Conservation (phyloP, 2,329 filamentous ascomycete species). For the Parastagonospora nodorum region DNA sequence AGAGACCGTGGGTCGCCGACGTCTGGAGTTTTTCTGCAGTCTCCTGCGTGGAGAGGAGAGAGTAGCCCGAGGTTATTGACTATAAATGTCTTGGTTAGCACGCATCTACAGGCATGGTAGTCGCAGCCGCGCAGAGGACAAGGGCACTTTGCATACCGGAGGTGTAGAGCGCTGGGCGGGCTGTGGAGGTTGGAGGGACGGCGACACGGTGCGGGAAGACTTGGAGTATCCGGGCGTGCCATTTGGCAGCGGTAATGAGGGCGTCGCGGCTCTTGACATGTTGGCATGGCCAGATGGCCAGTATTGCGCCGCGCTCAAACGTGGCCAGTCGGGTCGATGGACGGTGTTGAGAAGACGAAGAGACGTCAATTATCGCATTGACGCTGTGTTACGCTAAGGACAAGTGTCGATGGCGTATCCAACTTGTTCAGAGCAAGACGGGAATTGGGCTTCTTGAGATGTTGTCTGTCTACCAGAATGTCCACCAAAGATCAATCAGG, state of each 20-base stretch:
- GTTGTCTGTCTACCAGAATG: constrained; percentile 12
- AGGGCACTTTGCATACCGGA: constrained; percentile 25
- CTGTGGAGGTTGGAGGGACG: constrained; percentile 37
- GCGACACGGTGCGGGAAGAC: constrained; percentile 33
- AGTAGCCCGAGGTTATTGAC: constrained; percentile 58
- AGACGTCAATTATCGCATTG: constrained; percentile 29
- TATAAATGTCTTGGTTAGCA: constrained; percentile 25
- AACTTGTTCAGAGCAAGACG: not conserved
- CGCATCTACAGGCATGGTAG: not conserved
- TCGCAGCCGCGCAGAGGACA: not conserved
- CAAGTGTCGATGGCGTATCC: not conserved
- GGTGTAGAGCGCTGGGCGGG: constrained; percentile 30
- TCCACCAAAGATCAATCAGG: constrained; percentile 20
- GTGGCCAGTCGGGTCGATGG: constrained; percentile 31
- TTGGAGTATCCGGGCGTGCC: constrained; percentile 41
- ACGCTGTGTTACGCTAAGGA: constrained; percentile 7
- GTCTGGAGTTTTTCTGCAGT: constrained; percentile 78
- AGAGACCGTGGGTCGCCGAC: constrained; percentile 81
- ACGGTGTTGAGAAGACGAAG: constrained; percentile 5
- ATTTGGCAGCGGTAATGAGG: constrained; percentile 64
- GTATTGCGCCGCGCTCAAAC: constrained; percentile 37
- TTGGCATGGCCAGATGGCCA: constrained; percentile 55
- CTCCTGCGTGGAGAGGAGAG: constrained; percentile 75
- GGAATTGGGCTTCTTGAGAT: not conserved
- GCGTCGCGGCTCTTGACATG: constrained; percentile 67